A percentile compares a stretch with the other conserved stretches of the same genome.
These are phyloP conservation scores for Aspergillus texensis DNA, from an alignment of 2,329 filamentous ascomycete genomes.

Conservation along the genomic window DNA sequence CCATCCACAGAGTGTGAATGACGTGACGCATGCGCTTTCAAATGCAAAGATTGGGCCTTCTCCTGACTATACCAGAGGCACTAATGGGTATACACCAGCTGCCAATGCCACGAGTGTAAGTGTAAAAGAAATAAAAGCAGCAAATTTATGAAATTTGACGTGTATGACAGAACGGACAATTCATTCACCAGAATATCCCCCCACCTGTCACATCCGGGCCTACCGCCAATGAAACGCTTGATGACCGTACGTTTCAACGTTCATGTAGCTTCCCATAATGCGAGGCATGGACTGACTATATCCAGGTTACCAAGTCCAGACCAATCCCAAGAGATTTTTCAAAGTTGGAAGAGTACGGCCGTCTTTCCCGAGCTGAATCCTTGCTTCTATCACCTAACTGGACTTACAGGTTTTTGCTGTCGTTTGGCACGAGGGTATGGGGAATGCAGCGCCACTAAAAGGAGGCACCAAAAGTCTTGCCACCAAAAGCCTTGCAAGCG, in stretches of 20 bases:
- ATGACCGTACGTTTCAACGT: background rate
- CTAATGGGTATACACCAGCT: too few relatives aligned
- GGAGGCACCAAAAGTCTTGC: slow-evolving; percentile 10
- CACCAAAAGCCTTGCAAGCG: slow-evolving; percentile 15
- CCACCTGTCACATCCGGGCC: background rate
- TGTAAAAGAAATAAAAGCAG: background rate
- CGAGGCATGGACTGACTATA: background rate
- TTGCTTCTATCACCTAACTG: background rate
- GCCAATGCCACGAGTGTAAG: background rate
- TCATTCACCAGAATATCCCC: too few relatives aligned
- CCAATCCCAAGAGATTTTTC: slow-evolving; percentile 14
- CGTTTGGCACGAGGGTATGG: slow-evolving; percentile 36
- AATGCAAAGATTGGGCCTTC: background rate
- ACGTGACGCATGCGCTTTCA: too few relatives aligned
- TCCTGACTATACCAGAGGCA: background rate
- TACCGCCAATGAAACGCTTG: background rate
- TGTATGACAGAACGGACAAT: background rate
- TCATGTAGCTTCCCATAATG: too few relatives aligned
- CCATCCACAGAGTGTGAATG: background rate
- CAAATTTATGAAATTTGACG: background rate
- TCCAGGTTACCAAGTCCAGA: background rate
- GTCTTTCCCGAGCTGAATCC: too few relatives aligned
- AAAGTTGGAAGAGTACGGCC: slow-evolving; percentile 22
- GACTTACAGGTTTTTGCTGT: slow-evolving; percentile 32
- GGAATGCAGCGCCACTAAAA: slow-evolving; percentile 13